Base-by-base conservation (phyloP, 805 yeast genomes). In the Lachancea waltii region DNA sequence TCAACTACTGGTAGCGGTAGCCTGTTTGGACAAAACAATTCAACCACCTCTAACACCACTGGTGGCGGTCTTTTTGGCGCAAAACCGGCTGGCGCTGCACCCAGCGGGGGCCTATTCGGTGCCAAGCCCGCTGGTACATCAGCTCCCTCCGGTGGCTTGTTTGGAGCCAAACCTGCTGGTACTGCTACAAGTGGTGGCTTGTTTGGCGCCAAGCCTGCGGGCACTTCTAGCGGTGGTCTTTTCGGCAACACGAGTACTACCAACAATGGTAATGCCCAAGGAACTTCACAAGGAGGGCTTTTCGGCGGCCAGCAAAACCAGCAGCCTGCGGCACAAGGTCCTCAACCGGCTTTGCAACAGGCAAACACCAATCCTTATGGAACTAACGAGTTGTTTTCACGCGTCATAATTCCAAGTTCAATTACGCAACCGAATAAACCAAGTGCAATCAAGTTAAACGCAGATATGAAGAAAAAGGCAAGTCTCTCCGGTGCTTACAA, bases 291-390 rank as follows among this genome's bases (percentile, higher is more conserved):
- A 23, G 30, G 73, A 26, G 76, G 75, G 3, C 42, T 69, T 20
- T 70, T 70, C 49, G 74, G 75, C 9, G 50, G 48, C 37, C 53
- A 40, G 29, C 56, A 44, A 25, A 47, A 43, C 11, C 40, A 34
- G 28, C 46, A 43, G 33, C 44, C 44, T 23, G 42, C 45, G 17
- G 46, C 42, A 17, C 60, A 50, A 26, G 60, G 60, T 18, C 50
- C 46, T 38, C 50, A 47, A 38, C 58, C 54, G 44, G 43, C 49
- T 45, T 46, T 35, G 46, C 64, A 38, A 62, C 70, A 30, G 48
- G 63, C 22, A 54, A 64, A 41, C 68, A 69, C 42, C 26, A 50
- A 57, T 54, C 95, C 96, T 30, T 89, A 85, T 55, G 95, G 95
- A 1, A 71, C 75, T 33, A 79, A 80, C 49, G 83, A 87, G 5